Evolutionary conservation across 2,329 filamentous ascomycete genomes (phyloP).

Genomic region (Didymella lethalis): DNA sequence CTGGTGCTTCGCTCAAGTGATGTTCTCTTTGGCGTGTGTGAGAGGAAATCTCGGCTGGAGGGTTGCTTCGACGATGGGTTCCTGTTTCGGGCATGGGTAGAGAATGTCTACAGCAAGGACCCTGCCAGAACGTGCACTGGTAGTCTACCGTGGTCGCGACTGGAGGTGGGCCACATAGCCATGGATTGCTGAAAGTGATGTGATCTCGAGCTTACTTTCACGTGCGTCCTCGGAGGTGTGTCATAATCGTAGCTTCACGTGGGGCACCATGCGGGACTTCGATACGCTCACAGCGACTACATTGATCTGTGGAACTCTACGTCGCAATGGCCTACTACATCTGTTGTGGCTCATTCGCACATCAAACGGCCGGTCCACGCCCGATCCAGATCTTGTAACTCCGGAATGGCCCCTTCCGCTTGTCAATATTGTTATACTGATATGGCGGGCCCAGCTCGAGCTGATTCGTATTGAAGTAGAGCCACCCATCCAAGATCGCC

Average conservation of each 20-base stretch:
- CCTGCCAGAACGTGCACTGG: not conserved
- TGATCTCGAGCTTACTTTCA: no score
- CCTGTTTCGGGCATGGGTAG: not conserved
- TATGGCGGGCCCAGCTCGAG: slow-evolving; percentile 47
- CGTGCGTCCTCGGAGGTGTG: no score
- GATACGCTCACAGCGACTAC: not conserved
- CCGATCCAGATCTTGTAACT: slow-evolving; percentile 50
- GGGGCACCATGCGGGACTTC: not conserved
- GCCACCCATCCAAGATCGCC: slow-evolving; percentile 52
- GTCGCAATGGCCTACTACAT: not conserved
- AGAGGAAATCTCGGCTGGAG: not conserved
- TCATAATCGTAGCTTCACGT: not conserved
- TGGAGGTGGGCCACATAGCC: not conserved
- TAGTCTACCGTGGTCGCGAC: not conserved
- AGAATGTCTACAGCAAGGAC: not conserved
- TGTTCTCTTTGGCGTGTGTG: not conserved
- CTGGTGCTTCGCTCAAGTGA: not conserved
- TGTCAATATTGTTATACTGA: slow-evolving; percentile 53
- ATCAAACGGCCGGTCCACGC: slow-evolving; percentile 45
- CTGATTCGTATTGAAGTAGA: slow-evolving; percentile 56
- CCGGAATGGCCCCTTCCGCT: slow-evolving; percentile 49
- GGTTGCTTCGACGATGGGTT: not conserved
- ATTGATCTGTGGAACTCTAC: not conserved
- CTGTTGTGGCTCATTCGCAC: not conserved
- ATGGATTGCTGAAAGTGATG: not conserved